A percentile compares a stretch with the other conserved stretches of the same genome.
Conservation (phyloP, 2,329 filamentous ascomycete species). For the Monosporascus sp. region DNA sequence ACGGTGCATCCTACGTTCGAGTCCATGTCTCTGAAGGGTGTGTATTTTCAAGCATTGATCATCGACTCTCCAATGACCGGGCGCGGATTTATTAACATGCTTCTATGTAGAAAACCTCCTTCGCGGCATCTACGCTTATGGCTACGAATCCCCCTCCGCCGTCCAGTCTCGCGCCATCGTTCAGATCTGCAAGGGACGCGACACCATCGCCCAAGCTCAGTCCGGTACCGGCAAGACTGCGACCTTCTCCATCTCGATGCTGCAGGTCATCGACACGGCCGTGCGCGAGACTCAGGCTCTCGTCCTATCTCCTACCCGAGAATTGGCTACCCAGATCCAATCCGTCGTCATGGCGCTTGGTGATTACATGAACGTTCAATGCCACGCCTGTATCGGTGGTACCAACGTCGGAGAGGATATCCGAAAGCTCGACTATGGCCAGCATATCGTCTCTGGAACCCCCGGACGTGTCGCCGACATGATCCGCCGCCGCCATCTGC, state of each 20-base stretch:
- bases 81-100: constrained; percentile 6
- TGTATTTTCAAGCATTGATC: constrained; percentile 7
- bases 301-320: constrained; percentile 90
- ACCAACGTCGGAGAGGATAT: constrained; percentile 99
- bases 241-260: constrained; percentile 92
- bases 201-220: constrained; percentile 97
- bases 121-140: constrained; percentile 96
- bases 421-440: constrained; percentile 92
- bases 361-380: constrained; percentile 99
- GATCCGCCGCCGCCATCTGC: constrained; percentile 53
- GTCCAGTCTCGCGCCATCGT: constrained; percentile 98
- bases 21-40: constrained; percentile 89
- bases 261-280: constrained; percentile 91
- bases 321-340: constrained; percentile 97
- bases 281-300: constrained; percentile 91
- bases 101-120: constrained; percentile 70
- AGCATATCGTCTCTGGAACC: constrained; percentile 95
- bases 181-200: constrained; percentile 97
- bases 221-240: constrained; percentile 96
- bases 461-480: constrained; percentile 81
- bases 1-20: constrained; percentile 91
- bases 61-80: not conserved
- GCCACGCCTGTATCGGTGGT: constrained; percentile 95
- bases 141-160: constrained; percentile 95
- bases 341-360: constrained; percentile 99